phyloP scores from a whole-genome alignment of 352 stramenopile species.

The Phytophthora brassicae region DNA sequence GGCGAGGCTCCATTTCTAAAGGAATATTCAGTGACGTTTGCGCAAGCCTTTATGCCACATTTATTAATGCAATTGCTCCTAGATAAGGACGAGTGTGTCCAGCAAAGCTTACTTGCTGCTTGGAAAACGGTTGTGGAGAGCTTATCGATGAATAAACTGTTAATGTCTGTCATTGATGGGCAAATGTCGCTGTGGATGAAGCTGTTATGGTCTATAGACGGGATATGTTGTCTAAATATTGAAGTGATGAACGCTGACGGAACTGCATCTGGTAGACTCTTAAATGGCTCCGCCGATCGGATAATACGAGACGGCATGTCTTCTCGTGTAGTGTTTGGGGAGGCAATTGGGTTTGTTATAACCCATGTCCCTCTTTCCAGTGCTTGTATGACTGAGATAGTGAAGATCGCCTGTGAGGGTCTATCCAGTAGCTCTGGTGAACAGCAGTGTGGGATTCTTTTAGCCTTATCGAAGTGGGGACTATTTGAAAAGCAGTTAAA shows the following conservation, averaged over 20 bases:
- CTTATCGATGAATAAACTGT: conserved; percentile 16
- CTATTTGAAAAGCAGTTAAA: conserved; percentile 37
- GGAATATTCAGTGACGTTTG: conserved; percentile 18
- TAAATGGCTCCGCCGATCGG: conserved; percentile 1
- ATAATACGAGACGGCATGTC: conserved; percentile 14
- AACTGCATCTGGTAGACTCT: neutral
- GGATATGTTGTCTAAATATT: conserved; percentile 33
- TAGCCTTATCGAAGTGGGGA: conserved; percentile 56
- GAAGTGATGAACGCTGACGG: conserved; percentile 4
- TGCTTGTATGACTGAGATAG: conserved; percentile 15
- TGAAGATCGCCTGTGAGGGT: conserved; percentile 28
- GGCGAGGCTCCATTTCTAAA: conserved; percentile 11
- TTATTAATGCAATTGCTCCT: conserved; percentile 64
- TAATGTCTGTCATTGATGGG: conserved; percentile 27
- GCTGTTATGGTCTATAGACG: conserved; percentile 54
- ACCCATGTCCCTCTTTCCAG: conserved; percentile 32
- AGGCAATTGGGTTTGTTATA: conserved; percentile 54
- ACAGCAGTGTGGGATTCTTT: conserved; percentile 58
- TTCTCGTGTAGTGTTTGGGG: conserved; percentile 54
- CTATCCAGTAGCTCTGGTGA: conserved; percentile 49
- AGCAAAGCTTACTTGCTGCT: conserved; percentile 29
- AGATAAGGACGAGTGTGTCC: conserved; percentile 38
- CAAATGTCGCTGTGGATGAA: conserved; percentile 43
- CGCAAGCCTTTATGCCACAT: conserved; percentile 45
- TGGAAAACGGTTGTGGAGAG: conserved; percentile 48